These are phyloP conservation scores for Leishmania major DNA, from an alignment of 208 protist genomes.

Conservation along the genomic window DNA sequence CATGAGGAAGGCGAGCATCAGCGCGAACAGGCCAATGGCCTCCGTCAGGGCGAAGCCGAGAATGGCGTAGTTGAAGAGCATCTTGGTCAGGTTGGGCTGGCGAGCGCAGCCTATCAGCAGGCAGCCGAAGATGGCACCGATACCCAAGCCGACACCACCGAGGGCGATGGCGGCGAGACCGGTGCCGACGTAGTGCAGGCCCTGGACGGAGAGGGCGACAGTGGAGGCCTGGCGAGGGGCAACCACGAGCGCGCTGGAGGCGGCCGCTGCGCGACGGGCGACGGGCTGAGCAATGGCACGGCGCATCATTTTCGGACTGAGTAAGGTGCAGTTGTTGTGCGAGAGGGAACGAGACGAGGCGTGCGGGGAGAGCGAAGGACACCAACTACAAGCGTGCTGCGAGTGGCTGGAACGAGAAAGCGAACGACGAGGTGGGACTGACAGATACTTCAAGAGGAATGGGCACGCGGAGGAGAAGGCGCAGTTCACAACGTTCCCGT, in stretches of 20 bases:
- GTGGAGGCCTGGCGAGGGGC: constrained; percentile 75
- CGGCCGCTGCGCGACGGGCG: constrained; percentile 45
- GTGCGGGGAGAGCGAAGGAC: neutral
- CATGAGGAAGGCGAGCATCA: constrained; percentile 94
- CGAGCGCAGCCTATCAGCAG: constrained; percentile 88
- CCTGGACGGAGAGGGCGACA: constrained; percentile 89
- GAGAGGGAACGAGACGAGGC: neutral
- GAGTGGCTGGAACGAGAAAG: neutral
- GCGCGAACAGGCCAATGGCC: constrained; percentile 91
- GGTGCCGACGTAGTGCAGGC: constrained; percentile 91
- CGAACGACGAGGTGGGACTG: neutral
- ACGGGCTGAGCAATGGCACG: constrained; percentile 55
- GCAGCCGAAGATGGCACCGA: constrained; percentile 89
- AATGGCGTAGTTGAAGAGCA: constrained; percentile 95
- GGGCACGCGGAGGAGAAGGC: neutral
- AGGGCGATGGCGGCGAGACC: constrained; percentile 91
- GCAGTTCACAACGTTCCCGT: neutral
- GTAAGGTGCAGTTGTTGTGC: neutral
- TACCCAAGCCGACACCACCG: constrained; percentile 90
- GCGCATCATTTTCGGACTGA: constrained; percentile 72
- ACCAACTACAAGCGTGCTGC: neutral
- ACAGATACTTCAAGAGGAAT: neutral
- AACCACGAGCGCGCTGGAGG: constrained; percentile 46
- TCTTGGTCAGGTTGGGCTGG: constrained; percentile 91
- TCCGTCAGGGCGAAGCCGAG: constrained; percentile 92